Base-by-base conservation (phyloP, 1,284 basidiomycete genomes). In the Phylloporus gajari region DNA sequence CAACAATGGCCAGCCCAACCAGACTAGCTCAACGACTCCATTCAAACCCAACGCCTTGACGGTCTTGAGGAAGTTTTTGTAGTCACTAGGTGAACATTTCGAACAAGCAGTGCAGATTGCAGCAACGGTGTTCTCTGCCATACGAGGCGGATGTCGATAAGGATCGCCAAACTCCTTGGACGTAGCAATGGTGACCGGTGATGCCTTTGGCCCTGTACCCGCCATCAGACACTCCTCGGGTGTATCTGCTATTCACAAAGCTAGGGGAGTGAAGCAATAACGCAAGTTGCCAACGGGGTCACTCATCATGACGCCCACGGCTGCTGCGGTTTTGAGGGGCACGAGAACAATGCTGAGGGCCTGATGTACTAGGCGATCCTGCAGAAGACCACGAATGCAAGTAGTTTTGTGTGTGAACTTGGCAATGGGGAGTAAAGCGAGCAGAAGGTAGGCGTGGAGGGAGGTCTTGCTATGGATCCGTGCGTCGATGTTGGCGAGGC, bases 301-400 rank as follows among this genome's bases (percentile, higher is more conserved):
- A 12, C 74, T 69, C 77, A 85, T 77, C 73, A 81, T 77, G 2
- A 76, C 61, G 0, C 81, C 82, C 7, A 78, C 63, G 23, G 65
- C 12, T 25, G 79, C 79, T 4, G 80, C 80, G 8, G 30, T 72
- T 67, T 84, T 85, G 21, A 84, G 69, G 1, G 82, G 82, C 1
- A 67, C n/a, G 3, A 80, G 69, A 13, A 85, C 70, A 11, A 82
- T 75, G 42, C 75, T 80, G 5, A 84, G 69, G 44, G 76, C 78
- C 13, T 77, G 61, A 65, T 85, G 84, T 30, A 79, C 74, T 0
- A 84, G 69, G 1, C 77, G 70, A n/a, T 71, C 72, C 40, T 72
- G 65, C 0, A 73, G 62, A 5, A 73, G 15, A 25, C 68, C 56
- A 5, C 21, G 27, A 53, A 74, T 42, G 3, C 12, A 40, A 13